Conservation (phyloP, 768 basidiomycete genomes). For the Ephemerocybe angulata region DNA sequence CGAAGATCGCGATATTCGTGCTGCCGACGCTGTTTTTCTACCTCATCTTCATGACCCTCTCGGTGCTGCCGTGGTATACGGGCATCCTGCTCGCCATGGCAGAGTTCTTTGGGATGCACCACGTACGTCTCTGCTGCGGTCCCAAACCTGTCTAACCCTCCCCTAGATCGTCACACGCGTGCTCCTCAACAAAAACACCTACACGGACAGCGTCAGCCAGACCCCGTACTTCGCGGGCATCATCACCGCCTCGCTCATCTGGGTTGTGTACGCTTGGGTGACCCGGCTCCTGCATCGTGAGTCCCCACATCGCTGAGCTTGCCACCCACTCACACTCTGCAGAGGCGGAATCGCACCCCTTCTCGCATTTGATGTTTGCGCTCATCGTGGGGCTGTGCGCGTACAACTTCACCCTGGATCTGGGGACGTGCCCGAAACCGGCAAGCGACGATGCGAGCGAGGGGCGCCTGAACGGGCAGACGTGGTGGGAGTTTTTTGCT, state of each 20-base stretch:
- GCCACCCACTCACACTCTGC: no score
- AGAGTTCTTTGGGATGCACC: constrained; percentile 91
- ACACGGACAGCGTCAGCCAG: constrained; percentile 78
- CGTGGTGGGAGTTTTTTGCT: no score
- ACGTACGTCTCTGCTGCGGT: constrained; percentile 43
- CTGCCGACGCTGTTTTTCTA: constrained; percentile 78
- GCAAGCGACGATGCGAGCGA: no score
- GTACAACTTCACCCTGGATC: no score
- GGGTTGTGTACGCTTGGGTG: constrained; percentile 83
- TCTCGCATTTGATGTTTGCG: no score
- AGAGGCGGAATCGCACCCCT: no score
- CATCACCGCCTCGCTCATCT: constrained; percentile 78
- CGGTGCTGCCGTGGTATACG: constrained; percentile 86
- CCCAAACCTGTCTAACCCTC: constrained; percentile 14
- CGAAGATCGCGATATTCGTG: constrained; percentile 72
- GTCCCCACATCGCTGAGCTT: no score
- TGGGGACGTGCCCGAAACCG: no score
- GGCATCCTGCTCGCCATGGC: constrained; percentile 79
- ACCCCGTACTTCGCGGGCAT: constrained; percentile 94
- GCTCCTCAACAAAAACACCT: constrained; percentile 74
- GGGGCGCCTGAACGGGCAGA: no score
- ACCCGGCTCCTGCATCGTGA: constrained; percentile 71
- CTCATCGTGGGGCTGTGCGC: no score
- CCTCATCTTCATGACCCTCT: constrained; percentile 79
- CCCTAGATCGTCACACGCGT: constrained; percentile 78